Base-by-base conservation (phyloP, 1,284 basidiomycete genomes). In the Golubevia sp. region DNA sequence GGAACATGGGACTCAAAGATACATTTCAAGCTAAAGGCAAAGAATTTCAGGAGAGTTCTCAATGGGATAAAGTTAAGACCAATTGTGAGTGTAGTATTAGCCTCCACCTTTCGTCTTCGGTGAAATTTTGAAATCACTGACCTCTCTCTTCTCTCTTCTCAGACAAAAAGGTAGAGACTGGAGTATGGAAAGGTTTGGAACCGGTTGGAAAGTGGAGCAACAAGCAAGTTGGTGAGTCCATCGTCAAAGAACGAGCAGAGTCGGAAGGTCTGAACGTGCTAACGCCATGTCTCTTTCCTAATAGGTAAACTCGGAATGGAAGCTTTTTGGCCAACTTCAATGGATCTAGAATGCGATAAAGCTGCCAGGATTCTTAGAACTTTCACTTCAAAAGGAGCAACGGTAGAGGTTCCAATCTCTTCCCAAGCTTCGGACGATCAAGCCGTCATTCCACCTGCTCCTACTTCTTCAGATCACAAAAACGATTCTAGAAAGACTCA, bases 291-390 rank as follows among this genome's bases (percentile, higher is more conserved):
- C 38, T 44, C 38, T 44, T 44, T 18, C 18, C 38, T 66, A 13
- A 67, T 66, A 7, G 73, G 70, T 24, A 70, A 70, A 57, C 56
- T 76, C 6, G 79, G 79, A 48, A 69, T 73, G 25, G 77, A 82
- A 58, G 67, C 69, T 3, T 82, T 82, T 65, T 82, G 74, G 71
- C 79, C 79, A 13, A 78, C 71, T 0, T 59, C 68, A 48, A 64
- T 79, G 7, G 66, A 56, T 20, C 59, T 71, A 7, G 79, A 82
- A 48, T 66, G 73, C 52, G 74, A 77, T 62, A 82, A 82, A 60
- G 74, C 74, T 2, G 79, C 77, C 8, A 64, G 79, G 1, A 82
- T 80, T 57, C 58, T 82, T 8, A 64, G 64, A 30, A 77, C 76
- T 20, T 82, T 82, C 56, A 76, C 75, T 20, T 57, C 62, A 21